These are phyloP conservation scores for Ustilago curta DNA, from an alignment of 1,284 basidiomycete genomes.

Conservation along the genomic window DNA sequence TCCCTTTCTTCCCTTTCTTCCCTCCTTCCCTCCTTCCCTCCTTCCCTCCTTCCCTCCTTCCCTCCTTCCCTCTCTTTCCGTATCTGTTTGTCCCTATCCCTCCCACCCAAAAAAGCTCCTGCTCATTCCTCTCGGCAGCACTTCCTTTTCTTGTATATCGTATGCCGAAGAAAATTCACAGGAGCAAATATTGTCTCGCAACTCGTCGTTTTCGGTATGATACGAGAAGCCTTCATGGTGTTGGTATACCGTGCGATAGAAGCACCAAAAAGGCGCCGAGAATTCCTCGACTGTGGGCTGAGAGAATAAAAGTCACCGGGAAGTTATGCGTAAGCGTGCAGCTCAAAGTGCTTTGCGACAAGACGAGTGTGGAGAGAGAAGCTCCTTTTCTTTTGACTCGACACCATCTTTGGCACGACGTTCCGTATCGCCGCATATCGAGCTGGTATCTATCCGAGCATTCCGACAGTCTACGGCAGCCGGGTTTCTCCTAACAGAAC, in stretches of 20 bases:
- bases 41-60: too few species aligned
- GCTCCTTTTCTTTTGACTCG: background rate
- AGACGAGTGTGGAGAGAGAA: background rate
- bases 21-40: too few species aligned
- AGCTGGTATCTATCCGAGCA: background rate
- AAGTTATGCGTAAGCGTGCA: constrained; percentile 21
- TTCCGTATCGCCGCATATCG: too few species aligned
- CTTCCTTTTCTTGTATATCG: constrained; percentile 13
- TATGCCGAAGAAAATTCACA: constrained; percentile 14
- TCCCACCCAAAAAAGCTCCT: constrained; percentile 26
- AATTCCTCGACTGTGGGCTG: background rate
- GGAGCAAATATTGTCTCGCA: constrained; percentile 17
- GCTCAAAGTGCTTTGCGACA: background rate
- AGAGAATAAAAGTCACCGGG: constrained; percentile 27
- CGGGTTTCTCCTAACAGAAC: too few species aligned
- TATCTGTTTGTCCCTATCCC: background rate
- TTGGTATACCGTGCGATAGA: constrained; percentile 13
- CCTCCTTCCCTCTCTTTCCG: background rate
- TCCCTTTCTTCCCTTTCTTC: background rate
- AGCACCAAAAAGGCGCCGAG: constrained; percentile 19
- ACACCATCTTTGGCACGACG: background rate
- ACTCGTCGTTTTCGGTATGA: background rate
- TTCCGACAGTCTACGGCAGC: background rate
- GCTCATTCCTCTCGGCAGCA: constrained; percentile 1
- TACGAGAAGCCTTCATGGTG: background rate